A percentile compares a stretch with the other conserved stretches of the same genome.
Evolutionary conservation across 1,284 basidiomycete genomes (phyloP).

Genomic region (Leccinum fallax): DNA sequence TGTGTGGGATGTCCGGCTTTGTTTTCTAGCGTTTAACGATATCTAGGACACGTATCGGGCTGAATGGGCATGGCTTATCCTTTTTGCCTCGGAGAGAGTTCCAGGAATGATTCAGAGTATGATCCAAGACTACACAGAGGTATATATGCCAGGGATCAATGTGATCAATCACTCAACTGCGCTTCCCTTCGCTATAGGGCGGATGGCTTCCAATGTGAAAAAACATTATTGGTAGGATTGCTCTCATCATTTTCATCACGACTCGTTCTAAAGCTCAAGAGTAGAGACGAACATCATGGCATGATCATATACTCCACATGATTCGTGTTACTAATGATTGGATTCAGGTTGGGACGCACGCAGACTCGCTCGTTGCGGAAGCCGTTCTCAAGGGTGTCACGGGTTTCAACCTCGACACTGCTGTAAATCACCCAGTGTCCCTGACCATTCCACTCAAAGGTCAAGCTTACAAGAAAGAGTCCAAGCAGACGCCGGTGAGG

Average conservation of each 20-base stretch:
- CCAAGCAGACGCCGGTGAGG: conserved; percentile 72
- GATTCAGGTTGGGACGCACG: conserved; percentile 70
- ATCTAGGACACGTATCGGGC: conserved; percentile 76
- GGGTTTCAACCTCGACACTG: too few relatives aligned
- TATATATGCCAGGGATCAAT: conserved; percentile 23
- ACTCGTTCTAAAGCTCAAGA: not conserved
- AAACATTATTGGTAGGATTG: conserved; percentile 68
- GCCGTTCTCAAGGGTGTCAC: conserved; percentile 62
- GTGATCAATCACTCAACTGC: not conserved
- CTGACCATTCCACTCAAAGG: conserved; percentile 40
- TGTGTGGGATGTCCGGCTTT: conserved; percentile 29
- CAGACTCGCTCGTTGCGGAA: conserved; percentile 81
- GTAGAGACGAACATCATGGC: conserved; percentile 76
- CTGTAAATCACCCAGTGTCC: not conserved
- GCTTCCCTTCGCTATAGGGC: conserved; percentile 44
- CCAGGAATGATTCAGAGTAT: conserved; percentile 79
- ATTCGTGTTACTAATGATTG: not conserved
- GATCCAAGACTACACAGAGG: conserved; percentile 77
- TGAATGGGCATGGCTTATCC: conserved; percentile 76
- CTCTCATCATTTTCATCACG: not conserved
- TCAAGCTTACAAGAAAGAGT: conserved; percentile 73
- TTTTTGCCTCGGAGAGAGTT: conserved; percentile 75
- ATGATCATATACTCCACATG: not conserved
- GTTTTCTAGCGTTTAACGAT: not conserved
- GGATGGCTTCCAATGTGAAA: conserved; percentile 93